These are phyloP conservation scores for Populus simonii DNA, from an alignment of 345 rosid genomes.

Conservation along the genomic window DNA sequence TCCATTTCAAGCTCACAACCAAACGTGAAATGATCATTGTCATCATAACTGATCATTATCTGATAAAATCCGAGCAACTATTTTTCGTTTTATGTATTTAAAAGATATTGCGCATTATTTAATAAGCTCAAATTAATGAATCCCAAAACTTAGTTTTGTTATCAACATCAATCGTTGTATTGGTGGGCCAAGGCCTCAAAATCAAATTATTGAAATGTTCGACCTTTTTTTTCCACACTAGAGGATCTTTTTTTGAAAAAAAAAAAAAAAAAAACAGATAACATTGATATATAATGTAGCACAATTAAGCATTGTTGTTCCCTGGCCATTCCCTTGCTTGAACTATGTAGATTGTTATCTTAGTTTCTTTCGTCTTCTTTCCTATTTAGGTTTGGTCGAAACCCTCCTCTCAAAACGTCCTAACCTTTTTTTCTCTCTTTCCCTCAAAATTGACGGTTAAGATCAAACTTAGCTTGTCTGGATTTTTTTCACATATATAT, in stretches of 20 bases:
- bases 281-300: no score
- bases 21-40: background rate
- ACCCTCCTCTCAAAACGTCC: background rate
- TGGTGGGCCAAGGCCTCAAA: slow-evolving; percentile 8
- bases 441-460: background rate
- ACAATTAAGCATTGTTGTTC: background rate
- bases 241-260: background rate
- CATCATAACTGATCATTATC: background rate
- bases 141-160: slow-evolving; percentile 11
- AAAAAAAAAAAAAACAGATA: background rate
- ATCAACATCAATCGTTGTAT: slow-evolving; percentile 27
- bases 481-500: no score
- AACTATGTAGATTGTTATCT: background rate
- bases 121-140: slow-evolving; percentile 7
- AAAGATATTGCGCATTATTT: background rate
- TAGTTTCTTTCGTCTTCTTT: background rate
- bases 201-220: slow-evolving; percentile 22
- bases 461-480: background rate
- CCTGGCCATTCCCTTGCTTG: background rate
- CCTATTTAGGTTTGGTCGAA: background rate
- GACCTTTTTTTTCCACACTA: slow-evolving; percentile 6
- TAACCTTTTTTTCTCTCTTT: background rate
- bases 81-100: background rate
- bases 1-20: background rate
- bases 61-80: background rate